Evolutionary conservation across 2,329 filamentous ascomycete genomes (phyloP), one percentile per base, ranked within the genome.

Genomic region (Scedosporium dehoogii): DNA sequence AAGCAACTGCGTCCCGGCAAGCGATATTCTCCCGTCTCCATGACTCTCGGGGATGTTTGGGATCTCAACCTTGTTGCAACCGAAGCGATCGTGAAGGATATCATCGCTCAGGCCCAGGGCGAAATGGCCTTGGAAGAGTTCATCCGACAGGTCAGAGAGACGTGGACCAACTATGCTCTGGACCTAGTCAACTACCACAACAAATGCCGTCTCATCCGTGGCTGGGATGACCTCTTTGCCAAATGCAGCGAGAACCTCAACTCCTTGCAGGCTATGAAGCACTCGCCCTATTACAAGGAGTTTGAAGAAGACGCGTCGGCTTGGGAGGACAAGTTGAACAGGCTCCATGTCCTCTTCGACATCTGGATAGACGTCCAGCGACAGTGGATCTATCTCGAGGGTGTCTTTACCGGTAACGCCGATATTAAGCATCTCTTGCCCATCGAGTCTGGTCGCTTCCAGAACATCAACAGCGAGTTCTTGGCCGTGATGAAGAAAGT

Each of bases 361-460:
- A 92, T 99, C 16, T 99, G 96, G 96, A 99, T 99, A 69, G 96
- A 99, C 75, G 96, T 99, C n/a, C 94, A 99, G 74, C 89, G 96
- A 65, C 94, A 99, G 77, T 99, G 94, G 94, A 94, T 99, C 6
- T 99, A 99, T 73, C 85, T 99, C 4, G 96, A 99, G 76, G 94
- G 94, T 67, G 94, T 99, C 41, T 99, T 99, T 73, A 97, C 93
- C 1, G 94, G 94, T 64, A 99, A 99, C 71, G 93, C 91, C 46
- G 94, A 99, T 71, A 99, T 99, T 80, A 99, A 97, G 76, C 93
- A 97, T 73, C 81, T 99, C 60, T 84, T 99, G 23, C 96, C 96
- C 4, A 92, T 96, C 66, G 94, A 99, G 73, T 97, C 94, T 1
- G 92, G 91, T 10, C 87, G 94, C 63, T 99, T 99, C 78, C 91